These are phyloP conservation scores for Syzygium syzygioides DNA, from an alignment of 441 rosid genomes.

Conservation along the genomic window DNA sequence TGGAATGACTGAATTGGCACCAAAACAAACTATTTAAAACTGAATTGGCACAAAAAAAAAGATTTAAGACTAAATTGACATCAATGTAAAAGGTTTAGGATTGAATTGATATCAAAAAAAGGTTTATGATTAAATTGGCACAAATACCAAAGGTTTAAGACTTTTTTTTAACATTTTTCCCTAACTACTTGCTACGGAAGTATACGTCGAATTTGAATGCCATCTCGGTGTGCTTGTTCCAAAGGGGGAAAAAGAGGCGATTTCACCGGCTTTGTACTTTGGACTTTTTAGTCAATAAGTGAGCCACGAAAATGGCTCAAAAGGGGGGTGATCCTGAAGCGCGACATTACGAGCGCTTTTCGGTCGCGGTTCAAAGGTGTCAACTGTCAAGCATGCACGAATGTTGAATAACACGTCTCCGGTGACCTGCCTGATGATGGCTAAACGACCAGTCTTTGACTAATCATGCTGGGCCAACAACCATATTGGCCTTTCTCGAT, in stretches of 20 bases:
- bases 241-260: neutral
- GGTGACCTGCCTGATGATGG: neutral
- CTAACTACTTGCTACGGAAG: neutral
- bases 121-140: too few relatives aligned
- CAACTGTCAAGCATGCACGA: neutral
- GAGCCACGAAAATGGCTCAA: neutral
- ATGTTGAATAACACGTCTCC: neutral
- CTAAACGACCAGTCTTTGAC: neutral
- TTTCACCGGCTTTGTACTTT: neutral
- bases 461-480: neutral
- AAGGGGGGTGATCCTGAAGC: neutral
- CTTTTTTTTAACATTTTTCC: too few relatives aligned
- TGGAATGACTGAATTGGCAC: too few relatives aligned
- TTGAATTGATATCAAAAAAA: too few relatives aligned
- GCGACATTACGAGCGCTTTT: neutral
- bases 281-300: neutral
- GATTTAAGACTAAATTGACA: too few relatives aligned
- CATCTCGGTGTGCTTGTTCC: neutral
- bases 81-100: too few relatives aligned
- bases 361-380: neutral
- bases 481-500: neutral
- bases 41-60: too few relatives aligned
- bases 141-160: too few relatives aligned
- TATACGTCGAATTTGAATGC: neutral
- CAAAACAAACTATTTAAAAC: too few relatives aligned